Conservation (phyloP, 495 filamentous ascomycete species). For the Talaromyces nanjingensis region DNA sequence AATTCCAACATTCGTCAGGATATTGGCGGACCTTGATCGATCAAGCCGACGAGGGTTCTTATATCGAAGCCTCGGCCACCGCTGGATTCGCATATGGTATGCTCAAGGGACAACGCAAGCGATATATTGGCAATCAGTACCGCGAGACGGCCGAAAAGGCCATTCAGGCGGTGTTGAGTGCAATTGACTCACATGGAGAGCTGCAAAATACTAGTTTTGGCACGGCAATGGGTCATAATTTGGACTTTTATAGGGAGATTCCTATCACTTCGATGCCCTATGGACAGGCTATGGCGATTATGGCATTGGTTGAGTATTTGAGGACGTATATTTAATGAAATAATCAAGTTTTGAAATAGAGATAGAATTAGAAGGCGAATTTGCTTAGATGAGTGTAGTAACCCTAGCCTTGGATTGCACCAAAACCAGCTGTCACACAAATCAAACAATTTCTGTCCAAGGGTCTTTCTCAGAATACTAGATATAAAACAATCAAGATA, state of each 20-base stretch:
- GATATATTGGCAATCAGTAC: constrained; percentile 51
- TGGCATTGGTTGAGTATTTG: constrained; percentile 61
- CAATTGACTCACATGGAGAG: constrained; percentile 55
- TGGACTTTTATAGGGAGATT: constrained; percentile 66
- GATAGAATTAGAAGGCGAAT: not conserved
- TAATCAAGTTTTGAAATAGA: not conserved
- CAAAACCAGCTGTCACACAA: no score
- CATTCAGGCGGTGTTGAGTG: constrained; percentile 50
- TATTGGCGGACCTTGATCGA: constrained; percentile 66
- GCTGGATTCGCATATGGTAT: constrained; percentile 72
- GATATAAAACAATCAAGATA: no score
- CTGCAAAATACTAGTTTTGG: constrained; percentile 65
- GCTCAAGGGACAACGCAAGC: constrained; percentile 59
- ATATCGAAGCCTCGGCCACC: constrained; percentile 64
- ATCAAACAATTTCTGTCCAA: no score
- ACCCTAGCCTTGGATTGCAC: not conserved
- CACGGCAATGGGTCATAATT: constrained; percentile 58
- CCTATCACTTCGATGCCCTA: constrained; percentile 68
- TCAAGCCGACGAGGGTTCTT: constrained; percentile 50
- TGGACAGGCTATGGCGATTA: constrained; percentile 71
- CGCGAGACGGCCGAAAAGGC: constrained; percentile 50
- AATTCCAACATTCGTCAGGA: constrained; percentile 48
- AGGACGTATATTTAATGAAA: constrained; percentile 32
- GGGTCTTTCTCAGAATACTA: no score
- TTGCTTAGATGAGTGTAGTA: not conserved